phyloP scores from a whole-genome alignment of 495 filamentous ascomycete genomes.

The Penicillium robsamsonii region DNA sequence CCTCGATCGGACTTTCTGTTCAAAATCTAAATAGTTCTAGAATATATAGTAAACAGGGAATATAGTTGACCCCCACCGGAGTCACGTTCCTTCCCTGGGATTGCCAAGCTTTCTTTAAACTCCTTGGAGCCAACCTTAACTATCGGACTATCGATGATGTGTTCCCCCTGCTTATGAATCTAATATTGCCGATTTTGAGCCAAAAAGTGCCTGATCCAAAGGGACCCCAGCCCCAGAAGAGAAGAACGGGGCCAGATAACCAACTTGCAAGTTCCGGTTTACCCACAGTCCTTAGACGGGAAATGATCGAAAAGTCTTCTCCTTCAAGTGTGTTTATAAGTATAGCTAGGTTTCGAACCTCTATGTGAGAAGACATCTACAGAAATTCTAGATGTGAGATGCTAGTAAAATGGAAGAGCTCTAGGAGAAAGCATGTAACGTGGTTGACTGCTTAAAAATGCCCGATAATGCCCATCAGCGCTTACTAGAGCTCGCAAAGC shows the following conservation, averaged over 20 bases:
- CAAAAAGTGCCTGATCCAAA: neutral
- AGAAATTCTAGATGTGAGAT: no score
- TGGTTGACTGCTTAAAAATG: no score
- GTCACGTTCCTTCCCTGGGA: neutral
- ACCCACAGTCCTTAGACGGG: no score
- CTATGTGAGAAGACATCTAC: no score
- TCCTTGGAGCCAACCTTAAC: neutral
- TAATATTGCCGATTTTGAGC: neutral
- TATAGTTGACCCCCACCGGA: neutral
- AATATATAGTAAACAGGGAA: neutral
- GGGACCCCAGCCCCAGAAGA: neutral
- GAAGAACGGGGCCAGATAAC: neutral
- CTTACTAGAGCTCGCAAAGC: no score
- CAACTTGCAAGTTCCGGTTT: neutral
- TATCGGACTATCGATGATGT: neutral
- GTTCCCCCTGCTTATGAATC: neutral
- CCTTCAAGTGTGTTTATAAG: no score
- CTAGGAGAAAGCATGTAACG: no score
- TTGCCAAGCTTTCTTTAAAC: conserved; percentile 4
- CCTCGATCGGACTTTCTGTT: neutral
- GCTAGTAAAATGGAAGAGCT: no score
- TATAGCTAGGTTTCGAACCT: no score
- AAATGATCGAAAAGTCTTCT: no score
- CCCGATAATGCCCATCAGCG: no score
- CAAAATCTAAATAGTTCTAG: neutral